phyloP scores from a whole-genome alignment of 2,329 filamentous ascomycete species.

The Aspergillus pseudoviridinutans region DNA sequence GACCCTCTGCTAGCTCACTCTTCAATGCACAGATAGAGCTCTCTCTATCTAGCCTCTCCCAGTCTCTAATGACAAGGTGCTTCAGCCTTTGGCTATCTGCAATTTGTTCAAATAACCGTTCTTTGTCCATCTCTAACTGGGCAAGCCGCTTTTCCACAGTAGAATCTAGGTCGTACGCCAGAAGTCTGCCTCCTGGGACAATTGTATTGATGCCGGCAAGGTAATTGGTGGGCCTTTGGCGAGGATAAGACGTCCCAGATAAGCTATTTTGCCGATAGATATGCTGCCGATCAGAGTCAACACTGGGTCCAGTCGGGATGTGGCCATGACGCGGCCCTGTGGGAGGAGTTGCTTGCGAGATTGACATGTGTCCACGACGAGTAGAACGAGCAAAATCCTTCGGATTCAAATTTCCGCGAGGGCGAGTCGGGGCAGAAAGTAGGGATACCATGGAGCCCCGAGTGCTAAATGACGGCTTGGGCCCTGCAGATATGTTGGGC shows the following conservation, averaged over 20 bases:
- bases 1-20: conserved; percentile 47
- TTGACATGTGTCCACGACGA: conserved; percentile 31
- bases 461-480: conserved; percentile 33
- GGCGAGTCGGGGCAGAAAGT: conserved; percentile 46
- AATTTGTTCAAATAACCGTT: conserved; percentile 43
- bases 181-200: conserved; percentile 40
- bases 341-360: conserved; percentile 28
- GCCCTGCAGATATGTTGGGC: conserved; percentile 36
- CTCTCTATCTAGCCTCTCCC: conserved; percentile 47
- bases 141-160: conserved; percentile 42
- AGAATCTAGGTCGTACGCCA: conserved; percentile 36
- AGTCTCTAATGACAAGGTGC: conserved; percentile 41
- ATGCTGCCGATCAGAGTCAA: conserved; percentile 32
- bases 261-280: conserved; percentile 35
- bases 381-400: conserved; percentile 34
- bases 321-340: conserved; percentile 36
- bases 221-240: conserved; percentile 39
- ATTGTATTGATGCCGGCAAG: conserved; percentile 37
- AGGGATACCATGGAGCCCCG: conserved; percentile 38
- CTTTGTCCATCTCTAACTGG: conserved; percentile 43
- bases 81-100: conserved; percentile 43
- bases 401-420: conserved; percentile 37
- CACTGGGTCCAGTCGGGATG: conserved; percentile 19
- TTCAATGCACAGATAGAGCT: conserved; percentile 44
- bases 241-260: conserved; percentile 33